phyloP scores from a whole-genome alignment of 2,329 filamentous ascomycete species.

The Orbilia blumenaviensis region DNA sequence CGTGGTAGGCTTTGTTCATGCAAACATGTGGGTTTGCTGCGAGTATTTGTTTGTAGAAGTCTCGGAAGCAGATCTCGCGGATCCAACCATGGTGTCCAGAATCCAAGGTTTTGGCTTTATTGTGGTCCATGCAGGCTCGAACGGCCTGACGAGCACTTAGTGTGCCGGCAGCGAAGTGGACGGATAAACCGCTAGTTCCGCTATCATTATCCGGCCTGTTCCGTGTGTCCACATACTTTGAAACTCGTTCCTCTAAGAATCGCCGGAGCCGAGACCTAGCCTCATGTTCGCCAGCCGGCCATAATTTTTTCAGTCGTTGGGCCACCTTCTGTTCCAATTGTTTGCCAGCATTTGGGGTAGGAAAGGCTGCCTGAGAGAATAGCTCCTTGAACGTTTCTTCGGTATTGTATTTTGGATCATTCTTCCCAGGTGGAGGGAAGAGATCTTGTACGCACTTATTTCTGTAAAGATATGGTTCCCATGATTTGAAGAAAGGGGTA shows the following conservation, averaged over 20 bases:
- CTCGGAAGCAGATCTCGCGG: constrained; percentile 63
- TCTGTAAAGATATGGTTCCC: constrained; percentile 76
- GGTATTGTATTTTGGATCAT: constrained; percentile 62
- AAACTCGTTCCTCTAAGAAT: constrained; percentile 73
- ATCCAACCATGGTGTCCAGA: constrained; percentile 57
- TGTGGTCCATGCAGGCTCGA: constrained; percentile 69
- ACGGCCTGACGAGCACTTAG: constrained; percentile 75
- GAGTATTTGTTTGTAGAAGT: constrained; percentile 88
- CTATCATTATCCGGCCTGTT: constrained; percentile 71
- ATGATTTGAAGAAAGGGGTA: constrained; percentile 80
- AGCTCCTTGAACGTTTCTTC: constrained; percentile 28
- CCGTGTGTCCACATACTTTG: constrained; percentile 70
- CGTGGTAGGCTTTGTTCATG: constrained; percentile 82
- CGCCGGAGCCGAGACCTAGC: constrained; percentile 71
- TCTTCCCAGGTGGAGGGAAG: constrained; percentile 68
- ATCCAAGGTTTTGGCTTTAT: constrained; percentile 65
- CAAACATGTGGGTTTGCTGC: constrained; percentile 83
- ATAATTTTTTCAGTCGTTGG: constrained; percentile 60
- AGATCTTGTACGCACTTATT: constrained; percentile 74
- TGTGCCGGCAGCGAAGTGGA: constrained; percentile 76
- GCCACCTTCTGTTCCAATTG: constrained; percentile 25
- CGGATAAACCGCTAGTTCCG: constrained; percentile 74
- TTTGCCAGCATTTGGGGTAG: constrained; percentile 57
- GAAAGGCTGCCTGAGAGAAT: constrained; percentile 22
- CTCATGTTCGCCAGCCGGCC: constrained; percentile 78